phyloP scores from a whole-genome alignment of 495 filamentous ascomycete species.

The Cenococcum geophilum region DNA sequence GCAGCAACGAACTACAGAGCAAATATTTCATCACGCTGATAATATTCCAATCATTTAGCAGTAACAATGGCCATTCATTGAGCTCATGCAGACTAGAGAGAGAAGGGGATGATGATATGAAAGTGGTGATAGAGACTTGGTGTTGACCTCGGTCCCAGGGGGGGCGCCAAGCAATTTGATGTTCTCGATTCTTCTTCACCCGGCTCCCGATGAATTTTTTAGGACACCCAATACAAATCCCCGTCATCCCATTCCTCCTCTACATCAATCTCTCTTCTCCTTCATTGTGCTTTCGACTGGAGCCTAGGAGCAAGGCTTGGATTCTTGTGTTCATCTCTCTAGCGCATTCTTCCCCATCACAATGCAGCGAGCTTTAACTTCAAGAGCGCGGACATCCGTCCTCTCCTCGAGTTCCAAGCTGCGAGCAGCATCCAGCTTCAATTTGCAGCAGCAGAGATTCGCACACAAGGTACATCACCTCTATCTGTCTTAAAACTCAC shows the following conservation, averaged over 20 bases:
- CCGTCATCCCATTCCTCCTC: slow-evolving; percentile 5
- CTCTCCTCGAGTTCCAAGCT: slow-evolving; percentile 59
- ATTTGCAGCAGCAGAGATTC: slow-evolving; percentile 79
- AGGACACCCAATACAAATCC: background rate
- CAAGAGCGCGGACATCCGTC: slow-evolving; percentile 59
- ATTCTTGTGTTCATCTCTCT: slow-evolving; percentile 10
- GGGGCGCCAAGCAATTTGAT: background rate
- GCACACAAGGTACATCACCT: slow-evolving; percentile 75
- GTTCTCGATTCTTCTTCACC: slow-evolving; percentile 1
- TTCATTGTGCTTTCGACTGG: slow-evolving; percentile 19
- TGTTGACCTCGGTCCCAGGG: slow-evolving; percentile 4
- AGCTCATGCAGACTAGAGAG: too few species aligned
- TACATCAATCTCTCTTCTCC: slow-evolving; percentile 14
- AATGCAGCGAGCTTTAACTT: slow-evolving; percentile 71
- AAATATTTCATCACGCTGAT: too few species aligned
- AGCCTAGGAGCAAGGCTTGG: slow-evolving; percentile 26
- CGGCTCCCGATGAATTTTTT: slow-evolving; percentile 7
- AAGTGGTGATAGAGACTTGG: slow-evolving; percentile 5
- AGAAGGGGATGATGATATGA: background rate
- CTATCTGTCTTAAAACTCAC: slow-evolving; percentile 22
- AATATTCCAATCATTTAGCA: too few species aligned
- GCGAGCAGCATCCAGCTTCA: slow-evolving; percentile 45
- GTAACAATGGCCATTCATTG: too few species aligned
- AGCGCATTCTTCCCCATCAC: slow-evolving; percentile 24
- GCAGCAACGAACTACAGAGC: too few species aligned